phyloP scores from a whole-genome alignment of 1,284 basidiomycete species.

The Ganoderma multipileum region DNA sequence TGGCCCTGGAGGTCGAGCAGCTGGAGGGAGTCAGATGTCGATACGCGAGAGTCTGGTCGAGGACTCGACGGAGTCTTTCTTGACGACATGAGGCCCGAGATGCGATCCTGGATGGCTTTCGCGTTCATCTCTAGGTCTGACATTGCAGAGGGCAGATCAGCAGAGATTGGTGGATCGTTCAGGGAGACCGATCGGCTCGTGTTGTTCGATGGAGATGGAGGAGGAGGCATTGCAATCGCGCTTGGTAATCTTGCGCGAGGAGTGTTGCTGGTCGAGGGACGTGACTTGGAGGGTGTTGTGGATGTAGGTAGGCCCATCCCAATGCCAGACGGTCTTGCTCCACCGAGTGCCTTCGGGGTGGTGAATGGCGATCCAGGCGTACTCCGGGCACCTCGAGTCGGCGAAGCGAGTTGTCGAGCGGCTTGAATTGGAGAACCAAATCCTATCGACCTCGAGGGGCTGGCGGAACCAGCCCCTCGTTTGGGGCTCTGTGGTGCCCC shows the following conservation, averaged over 20 bases:
- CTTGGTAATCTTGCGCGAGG: constrained; percentile 74
- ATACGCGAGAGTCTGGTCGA: constrained; percentile 40
- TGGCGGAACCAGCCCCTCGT: constrained; percentile 36
- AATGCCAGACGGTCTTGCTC: constrained; percentile 45
- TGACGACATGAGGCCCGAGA: constrained; percentile 48
- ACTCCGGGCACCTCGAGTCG: constrained; percentile 38
- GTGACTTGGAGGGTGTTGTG: constrained; percentile 50
- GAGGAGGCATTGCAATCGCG: constrained; percentile 80
- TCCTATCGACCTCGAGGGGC: constrained; percentile 46
- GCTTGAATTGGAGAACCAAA: constrained; percentile 39
- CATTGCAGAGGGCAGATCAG: constrained; percentile 16
- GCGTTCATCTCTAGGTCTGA: constrained; percentile 48
- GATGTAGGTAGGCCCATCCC: constrained; percentile 48
- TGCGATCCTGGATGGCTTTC: constrained; percentile 55
- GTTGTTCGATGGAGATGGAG: constrained; percentile 59
- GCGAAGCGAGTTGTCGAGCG: constrained; percentile 40
- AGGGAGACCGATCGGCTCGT: constrained; percentile 42
- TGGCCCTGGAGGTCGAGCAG: constrained; percentile 43
- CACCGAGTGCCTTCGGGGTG: constrained; percentile 63
- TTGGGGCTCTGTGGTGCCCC: constrained; percentile 41
- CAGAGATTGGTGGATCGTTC: constrained; percentile 40
- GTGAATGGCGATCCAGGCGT: constrained; percentile 56
- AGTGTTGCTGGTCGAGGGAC: constrained; percentile 55
- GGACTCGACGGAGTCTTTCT: constrained; percentile 40
- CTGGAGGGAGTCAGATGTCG: constrained; percentile 30